These are phyloP conservation scores for Heimioporus sp. DNA, from an alignment of 768 basidiomycete species.

Conservation along the genomic window DNA sequence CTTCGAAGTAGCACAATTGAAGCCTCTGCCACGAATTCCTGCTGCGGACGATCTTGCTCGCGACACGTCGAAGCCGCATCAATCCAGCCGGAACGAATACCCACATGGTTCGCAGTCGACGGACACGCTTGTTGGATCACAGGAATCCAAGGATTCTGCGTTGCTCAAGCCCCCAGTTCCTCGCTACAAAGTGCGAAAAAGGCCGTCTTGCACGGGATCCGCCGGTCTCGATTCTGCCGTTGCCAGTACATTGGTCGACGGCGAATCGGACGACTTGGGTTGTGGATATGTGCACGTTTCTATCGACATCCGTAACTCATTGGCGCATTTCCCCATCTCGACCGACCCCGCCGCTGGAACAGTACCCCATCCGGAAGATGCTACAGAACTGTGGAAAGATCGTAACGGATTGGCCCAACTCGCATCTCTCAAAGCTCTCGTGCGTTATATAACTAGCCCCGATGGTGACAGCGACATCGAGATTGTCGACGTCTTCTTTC, in stretches of 20 bases:
- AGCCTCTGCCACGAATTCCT: slow-evolving; percentile 27
- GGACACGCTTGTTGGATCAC: background rate
- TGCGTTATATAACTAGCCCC: slow-evolving; percentile 46
- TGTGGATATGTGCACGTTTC: slow-evolving; percentile 25
- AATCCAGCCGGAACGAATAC: slow-evolving; percentile 2
- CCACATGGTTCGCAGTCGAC: slow-evolving; percentile 3
- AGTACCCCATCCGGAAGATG: slow-evolving; percentile 30
- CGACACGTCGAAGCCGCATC: background rate
- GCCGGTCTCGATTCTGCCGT: slow-evolving; percentile 2
- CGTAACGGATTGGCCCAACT: slow-evolving; percentile 28
- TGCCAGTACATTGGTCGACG: slow-evolving; percentile 23
- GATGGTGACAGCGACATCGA: slow-evolving; percentile 38
- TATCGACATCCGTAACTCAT: slow-evolving; percentile 23
- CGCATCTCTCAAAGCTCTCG: slow-evolving; percentile 40
- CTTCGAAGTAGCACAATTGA: slow-evolving; percentile 24
- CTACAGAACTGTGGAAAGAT: slow-evolving; percentile 28
- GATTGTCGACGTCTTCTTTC: slow-evolving; percentile 56
- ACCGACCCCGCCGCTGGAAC: slow-evolving; percentile 27
- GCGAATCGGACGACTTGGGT: slow-evolving; percentile 10
- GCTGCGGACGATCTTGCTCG: background rate
- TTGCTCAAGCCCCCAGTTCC: slow-evolving; percentile 17
- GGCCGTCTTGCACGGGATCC: slow-evolving; percentile 3
- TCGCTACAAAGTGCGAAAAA: slow-evolving; percentile 6
- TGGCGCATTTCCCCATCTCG: slow-evolving; percentile 27
- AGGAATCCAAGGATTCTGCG: slow-evolving; percentile 11